These are phyloP conservation scores for Eucalyptus curtisii DNA, from an alignment of 345 rosid species.

Conservation along the genomic window DNA sequence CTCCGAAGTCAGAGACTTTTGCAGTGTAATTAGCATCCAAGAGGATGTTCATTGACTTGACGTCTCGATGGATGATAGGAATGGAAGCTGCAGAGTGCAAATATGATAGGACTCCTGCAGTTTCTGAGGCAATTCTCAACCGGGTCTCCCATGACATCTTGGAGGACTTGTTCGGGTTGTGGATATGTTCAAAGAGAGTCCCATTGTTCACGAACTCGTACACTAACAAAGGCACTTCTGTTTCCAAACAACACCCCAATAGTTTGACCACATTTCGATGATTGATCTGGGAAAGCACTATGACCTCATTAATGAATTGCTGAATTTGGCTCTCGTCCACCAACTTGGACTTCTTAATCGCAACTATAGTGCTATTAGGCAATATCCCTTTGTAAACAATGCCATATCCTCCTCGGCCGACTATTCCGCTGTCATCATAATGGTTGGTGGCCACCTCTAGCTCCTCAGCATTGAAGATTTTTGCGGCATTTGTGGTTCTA, in stretches of 20 bases:
- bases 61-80: slow-evolving; percentile 25
- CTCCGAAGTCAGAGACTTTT: slow-evolving; percentile 40
- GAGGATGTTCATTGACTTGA: slow-evolving; percentile 32
- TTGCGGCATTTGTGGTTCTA: background rate
- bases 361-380: slow-evolving; percentile 12
- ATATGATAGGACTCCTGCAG: slow-evolving; percentile 20
- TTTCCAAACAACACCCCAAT: slow-evolving; percentile 39
- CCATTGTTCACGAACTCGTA: slow-evolving; percentile 32
- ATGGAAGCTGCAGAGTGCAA: slow-evolving; percentile 18
- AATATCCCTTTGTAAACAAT: slow-evolving; percentile 36
- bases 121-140: slow-evolving; percentile 17
- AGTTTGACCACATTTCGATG: slow-evolving; percentile 36
- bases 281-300: slow-evolving; percentile 33
- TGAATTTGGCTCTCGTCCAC: slow-evolving; percentile 24
- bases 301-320: slow-evolving; percentile 36
- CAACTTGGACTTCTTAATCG: slow-evolving; percentile 31
- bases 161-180: slow-evolving; percentile 1
- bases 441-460: slow-evolving; percentile 26
- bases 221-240: slow-evolving; percentile 28
- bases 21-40: slow-evolving; percentile 22
- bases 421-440: slow-evolving; percentile 11
- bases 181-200: slow-evolving; percentile 27
- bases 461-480: slow-evolving; percentile 20
- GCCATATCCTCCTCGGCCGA: slow-evolving; percentile 32
- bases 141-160: slow-evolving; percentile 19